phyloP scores from a whole-genome alignment of 371 early-diverging fungal genomes.

The Thermomucor indicae-seudaticae region DNA sequence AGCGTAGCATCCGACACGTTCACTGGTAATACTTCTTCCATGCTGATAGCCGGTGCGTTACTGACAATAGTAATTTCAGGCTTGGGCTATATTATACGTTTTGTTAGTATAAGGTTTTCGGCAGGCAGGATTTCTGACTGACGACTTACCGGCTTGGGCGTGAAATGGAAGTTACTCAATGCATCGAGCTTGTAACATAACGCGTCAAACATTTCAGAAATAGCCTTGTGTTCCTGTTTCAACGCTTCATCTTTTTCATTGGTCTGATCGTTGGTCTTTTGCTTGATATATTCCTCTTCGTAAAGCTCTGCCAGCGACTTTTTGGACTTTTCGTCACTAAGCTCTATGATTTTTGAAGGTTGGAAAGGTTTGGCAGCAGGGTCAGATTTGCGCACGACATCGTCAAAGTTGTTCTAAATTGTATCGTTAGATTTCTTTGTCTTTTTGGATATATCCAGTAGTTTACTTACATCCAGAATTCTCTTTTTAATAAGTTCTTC shows the following conservation, averaged over 20 bases:
- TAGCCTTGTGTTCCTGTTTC: constrained; percentile 75
- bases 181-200: constrained; percentile 85
- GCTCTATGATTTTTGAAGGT: constrained; percentile 74
- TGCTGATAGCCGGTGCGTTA: constrained; percentile 83
- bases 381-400: constrained; percentile 84
- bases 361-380: constrained; percentile 68
- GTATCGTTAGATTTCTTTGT: background rate
- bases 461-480: constrained; percentile 61
- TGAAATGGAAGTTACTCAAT: constrained; percentile 89
- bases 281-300: constrained; percentile 82
- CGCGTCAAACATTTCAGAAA: constrained; percentile 67
- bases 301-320: constrained; percentile 90
- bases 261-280: constrained; percentile 52
- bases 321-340: constrained; percentile 79
- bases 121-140: background rate
- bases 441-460: background rate
- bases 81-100: constrained; percentile 31
- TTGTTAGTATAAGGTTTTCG: background rate
- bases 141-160: constrained; percentile 64
- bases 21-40: constrained; percentile 95
- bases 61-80: constrained; percentile 77
- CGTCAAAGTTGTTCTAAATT: constrained; percentile 73
- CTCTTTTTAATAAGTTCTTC: constrained; percentile 93
- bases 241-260: constrained; percentile 73
- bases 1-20: constrained; percentile 79